Conservation (phyloP, 192 early-diverging fungal species). For the Podila epicladia region DNA sequence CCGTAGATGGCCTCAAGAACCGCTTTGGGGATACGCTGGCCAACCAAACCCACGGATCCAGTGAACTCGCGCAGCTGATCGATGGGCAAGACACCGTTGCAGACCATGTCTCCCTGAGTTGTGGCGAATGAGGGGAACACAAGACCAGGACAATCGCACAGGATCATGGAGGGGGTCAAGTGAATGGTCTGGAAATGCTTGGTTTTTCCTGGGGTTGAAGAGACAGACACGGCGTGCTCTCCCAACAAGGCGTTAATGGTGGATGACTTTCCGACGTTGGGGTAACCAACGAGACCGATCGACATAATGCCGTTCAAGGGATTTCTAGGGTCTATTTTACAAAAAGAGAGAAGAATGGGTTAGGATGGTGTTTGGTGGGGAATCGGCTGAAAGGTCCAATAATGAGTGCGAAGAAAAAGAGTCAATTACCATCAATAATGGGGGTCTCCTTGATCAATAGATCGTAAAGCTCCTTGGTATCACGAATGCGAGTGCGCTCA, state of each 20-base stretch:
- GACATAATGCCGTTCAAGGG: conserved; percentile 66
- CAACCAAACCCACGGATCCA: conserved; percentile 86
- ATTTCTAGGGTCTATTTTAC: conserved; percentile 38
- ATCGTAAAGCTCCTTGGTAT: conserved; percentile 61
- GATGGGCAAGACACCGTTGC: conserved; percentile 98
- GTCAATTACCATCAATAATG: conserved; percentile 51
- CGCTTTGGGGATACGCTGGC: conserved; percentile 84
- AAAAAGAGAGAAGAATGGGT: not conserved
- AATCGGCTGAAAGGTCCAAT: not conserved
- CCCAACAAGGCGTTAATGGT: conserved; percentile 98
- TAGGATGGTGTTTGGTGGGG: not conserved
- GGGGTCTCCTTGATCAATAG: conserved; percentile 60
- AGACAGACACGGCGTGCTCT: conserved; percentile 93
- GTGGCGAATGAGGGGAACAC: conserved; percentile 99
- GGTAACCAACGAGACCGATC: conserved; percentile 98
- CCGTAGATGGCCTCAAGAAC: conserved; percentile 94
- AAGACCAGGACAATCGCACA: conserved; percentile 99
- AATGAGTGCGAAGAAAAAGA: not conserved
- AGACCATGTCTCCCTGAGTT: conserved; percentile 98
- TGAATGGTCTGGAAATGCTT: conserved; percentile 99
- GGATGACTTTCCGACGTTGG: conserved; percentile 99
- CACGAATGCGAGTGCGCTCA: conserved; percentile 61
- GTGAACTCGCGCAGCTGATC: conserved; percentile 97
- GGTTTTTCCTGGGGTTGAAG: conserved; percentile 98
- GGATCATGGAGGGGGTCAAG: conserved; percentile 81